Percentiles rank a stretch among this genome's conserved stretches.
phyloP scores from a whole-genome alignment of 2,329 filamentous ascomycete genomes.

The Exophiala lecanii-corni region DNA sequence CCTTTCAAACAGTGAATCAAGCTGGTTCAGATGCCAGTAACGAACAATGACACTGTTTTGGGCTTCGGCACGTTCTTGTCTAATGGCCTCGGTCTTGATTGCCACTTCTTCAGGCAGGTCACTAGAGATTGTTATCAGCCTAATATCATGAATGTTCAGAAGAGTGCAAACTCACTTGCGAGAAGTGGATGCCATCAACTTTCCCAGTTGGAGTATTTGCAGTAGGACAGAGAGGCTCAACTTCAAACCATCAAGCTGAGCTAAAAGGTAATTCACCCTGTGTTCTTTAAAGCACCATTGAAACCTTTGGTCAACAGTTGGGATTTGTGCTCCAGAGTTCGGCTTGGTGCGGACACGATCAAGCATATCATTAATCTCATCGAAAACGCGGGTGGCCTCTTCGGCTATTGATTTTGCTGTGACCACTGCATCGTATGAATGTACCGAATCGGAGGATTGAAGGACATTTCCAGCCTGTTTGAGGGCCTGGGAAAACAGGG shows the following conservation, averaged over 20 bases:
- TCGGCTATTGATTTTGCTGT: conserved; percentile 36
- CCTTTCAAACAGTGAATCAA: conserved; percentile 35
- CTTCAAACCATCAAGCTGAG: conserved; percentile 39
- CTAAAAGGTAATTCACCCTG: conserved; percentile 39
- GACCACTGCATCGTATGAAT: conserved; percentile 32
- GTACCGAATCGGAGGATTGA: conserved; percentile 30
- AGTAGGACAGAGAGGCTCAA: conserved; percentile 38
- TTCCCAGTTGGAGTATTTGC: conserved; percentile 37
- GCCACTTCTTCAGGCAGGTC: conserved; percentile 22
- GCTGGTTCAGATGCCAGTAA: conserved; percentile 37
- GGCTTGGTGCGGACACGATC: conserved; percentile 30
- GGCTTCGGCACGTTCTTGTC: conserved; percentile 38
- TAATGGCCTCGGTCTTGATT: conserved; percentile 32
- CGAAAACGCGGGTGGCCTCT: conserved; percentile 37
- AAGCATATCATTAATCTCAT: conserved; percentile 41
- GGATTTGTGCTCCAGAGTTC: conserved; percentile 27
- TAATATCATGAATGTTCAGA: neutral
- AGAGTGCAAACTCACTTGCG: conserved; percentile 24
- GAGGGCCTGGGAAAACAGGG: conserved; percentile 37
- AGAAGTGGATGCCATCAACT: conserved; percentile 29
- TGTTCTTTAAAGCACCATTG: conserved; percentile 40
- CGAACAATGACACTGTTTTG: conserved; percentile 43
- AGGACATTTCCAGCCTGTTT: conserved; percentile 36
- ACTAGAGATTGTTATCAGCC: conserved; percentile 5
- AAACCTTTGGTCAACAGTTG: conserved; percentile 33